Percentiles rank a stretch among this genome's conserved stretches.
Evolutionary conservation across 805 yeast genomes (phyloP).

Genomic region (Suhomyces kilbournensis): DNA sequence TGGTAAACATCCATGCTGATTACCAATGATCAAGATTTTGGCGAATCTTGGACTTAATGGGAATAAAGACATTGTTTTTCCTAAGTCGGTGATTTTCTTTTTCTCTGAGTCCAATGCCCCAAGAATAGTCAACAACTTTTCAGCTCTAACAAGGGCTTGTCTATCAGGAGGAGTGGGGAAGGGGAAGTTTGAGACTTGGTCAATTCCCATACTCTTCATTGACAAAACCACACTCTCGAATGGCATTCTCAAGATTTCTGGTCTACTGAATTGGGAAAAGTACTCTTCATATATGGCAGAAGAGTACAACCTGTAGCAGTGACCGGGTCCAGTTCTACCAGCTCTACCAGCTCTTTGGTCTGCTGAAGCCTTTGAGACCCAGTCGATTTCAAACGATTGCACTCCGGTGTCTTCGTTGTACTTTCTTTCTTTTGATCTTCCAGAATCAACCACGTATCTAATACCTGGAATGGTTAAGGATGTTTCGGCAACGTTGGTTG

Average conservation of each 20-base stretch:
- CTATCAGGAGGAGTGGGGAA: conserved; percentile 92
- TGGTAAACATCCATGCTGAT: conserved; percentile 81
- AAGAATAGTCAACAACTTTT: conserved; percentile 60
- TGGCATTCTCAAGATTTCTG: conserved; percentile 94
- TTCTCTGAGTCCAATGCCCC: conserved; percentile 69
- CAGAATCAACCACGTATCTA: conserved; percentile 91
- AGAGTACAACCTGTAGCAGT: conserved; percentile 86
- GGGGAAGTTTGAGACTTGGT: conserved; percentile 85
- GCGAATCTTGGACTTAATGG: conserved; percentile 94
- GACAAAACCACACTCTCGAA: conserved; percentile 92
- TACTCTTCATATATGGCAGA: conserved; percentile 91
- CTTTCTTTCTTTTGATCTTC: conserved; percentile 85
- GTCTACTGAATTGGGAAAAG: conserved; percentile 76
- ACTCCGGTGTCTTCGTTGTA: conserved; percentile 83
- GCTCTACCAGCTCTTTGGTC: conserved; percentile 97
- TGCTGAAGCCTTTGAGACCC: conserved; percentile 95
- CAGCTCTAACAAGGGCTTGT: conserved; percentile 57
- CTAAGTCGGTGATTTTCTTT: conserved; percentile 67
- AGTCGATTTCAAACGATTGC: conserved; percentile 84
- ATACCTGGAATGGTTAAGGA: conserved; percentile 95
- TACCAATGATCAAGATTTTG: conserved; percentile 82
- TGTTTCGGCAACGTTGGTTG: conserved; percentile 98
- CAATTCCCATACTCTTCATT: conserved; percentile 97
- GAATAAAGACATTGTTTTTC: conserved; percentile 81
- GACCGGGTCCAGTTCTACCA: conserved; percentile 99